phyloP scores from a whole-genome alignment of 2,329 filamentous ascomycete genomes.

The Coleophoma crateriformis region DNA sequence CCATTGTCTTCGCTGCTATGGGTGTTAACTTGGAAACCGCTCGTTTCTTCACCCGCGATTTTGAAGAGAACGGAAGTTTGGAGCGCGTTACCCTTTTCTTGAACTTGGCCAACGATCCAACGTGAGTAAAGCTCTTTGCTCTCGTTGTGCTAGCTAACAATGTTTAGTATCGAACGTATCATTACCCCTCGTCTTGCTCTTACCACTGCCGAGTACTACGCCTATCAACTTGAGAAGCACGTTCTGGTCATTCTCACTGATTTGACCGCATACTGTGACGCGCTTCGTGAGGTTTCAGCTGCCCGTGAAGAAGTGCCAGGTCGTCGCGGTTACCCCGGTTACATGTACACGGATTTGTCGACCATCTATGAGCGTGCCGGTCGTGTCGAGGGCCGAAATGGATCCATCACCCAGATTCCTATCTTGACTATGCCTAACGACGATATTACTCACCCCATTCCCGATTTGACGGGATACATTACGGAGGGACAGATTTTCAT shows the following conservation, averaged over 20 bases:
- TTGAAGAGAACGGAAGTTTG: constrained; percentile 98
- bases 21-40: constrained; percentile 99
- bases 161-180: constrained; percentile 88
- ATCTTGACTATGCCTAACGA: constrained; percentile 99
- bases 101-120: constrained; percentile 98
- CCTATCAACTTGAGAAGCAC: constrained; percentile 99
- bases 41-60: constrained; percentile 97
- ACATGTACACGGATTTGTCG: constrained; percentile 99
- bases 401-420: constrained; percentile 97
- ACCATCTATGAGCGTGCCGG: constrained; percentile 99
- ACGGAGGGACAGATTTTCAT: constrained; percentile 98
- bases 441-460: constrained; percentile 98
- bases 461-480: constrained; percentile 97
- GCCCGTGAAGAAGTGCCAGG: constrained; percentile 98
- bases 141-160: constrained; percentile 5
- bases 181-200: constrained; percentile 97
- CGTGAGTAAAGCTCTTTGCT: constrained; percentile 50
- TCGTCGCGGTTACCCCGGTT: constrained; percentile 98
- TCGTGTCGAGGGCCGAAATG: constrained; percentile 93
- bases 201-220: constrained; percentile 98
- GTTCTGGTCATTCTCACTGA: constrained; percentile 98
- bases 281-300: constrained; percentile 95
- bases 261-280: constrained; percentile 96
- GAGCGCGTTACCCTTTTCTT: constrained; percentile 96
- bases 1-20: constrained; percentile 99